Evolutionary conservation across 1,284 basidiomycete species (phyloP), one percentile per base, ranked within the genome.

Genomic region (Cutaneotrichosporon sp.): DNA sequence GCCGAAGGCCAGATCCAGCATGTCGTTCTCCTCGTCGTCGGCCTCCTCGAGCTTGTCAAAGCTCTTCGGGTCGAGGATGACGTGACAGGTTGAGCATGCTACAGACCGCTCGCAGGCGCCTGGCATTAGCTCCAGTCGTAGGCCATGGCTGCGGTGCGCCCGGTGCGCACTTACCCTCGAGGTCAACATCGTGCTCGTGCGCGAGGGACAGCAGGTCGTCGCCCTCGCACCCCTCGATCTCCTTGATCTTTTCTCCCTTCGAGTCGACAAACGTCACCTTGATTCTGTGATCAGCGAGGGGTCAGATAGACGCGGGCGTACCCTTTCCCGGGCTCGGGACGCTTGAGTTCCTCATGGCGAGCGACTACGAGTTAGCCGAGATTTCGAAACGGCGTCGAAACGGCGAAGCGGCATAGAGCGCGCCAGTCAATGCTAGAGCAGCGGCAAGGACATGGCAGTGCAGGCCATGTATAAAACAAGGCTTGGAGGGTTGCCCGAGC

Each of bases 1-100:
- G 1, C 91, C 94, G 64, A 97, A 98, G 1, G 94, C 96, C 78
- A 98, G 86, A 74, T 98, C 94, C 37, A 98, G 80, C 93, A 97
- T 97, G 66, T 94, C 90, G 69, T 92, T 96, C 77, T 98, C 94
- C 70, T 98, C 94, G 63, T 98, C 94, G 55, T 88, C 87, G 1
- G 94, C 91, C 68, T 97, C 93, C 2, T 88, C 85, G 2, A 97
- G 79, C 45, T 81, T 69, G 72, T 97, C 90, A 70, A 90, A 97
- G 55, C 85, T 80, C 63, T 90, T 84, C 10, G 84, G 83, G 45
- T 85, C 81, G 41, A 97, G 80, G 52, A 97, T 90, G 55, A 97
- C 85, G 73, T 98, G 94, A 73, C 96, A 98, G 36, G 96, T 98
- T 23, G 93, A 97, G 73, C 94, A 98, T 18, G 94, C 96, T 51